Conservation (phyloP, 306 rosid genomes). For the Lathyrus tuberosus region DNA sequence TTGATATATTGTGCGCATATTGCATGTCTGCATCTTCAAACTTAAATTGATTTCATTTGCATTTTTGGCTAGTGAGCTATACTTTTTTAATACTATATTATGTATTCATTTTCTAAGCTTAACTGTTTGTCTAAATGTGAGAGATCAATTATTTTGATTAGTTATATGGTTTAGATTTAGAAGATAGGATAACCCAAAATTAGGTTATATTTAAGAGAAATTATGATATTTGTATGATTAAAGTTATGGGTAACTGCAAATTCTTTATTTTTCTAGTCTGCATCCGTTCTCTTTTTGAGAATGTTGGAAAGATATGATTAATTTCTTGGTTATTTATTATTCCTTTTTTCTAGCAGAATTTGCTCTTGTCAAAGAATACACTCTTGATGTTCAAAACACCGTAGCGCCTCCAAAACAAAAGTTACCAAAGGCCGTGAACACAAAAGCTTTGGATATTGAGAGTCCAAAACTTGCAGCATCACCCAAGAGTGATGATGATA, state of each 20-base stretch:
- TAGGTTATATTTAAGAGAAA: conserved; percentile 27
- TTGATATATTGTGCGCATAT: conserved; percentile 7
- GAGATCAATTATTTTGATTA: conserved; percentile 31
- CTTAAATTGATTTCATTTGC: too few species aligned
- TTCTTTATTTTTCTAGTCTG: conserved; percentile 33
- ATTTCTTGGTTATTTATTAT: conserved; percentile 36
- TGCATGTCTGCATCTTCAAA: not conserved
- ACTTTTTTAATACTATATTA: conserved; percentile 4
- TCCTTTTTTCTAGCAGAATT: conserved; percentile 63
- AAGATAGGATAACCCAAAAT: conserved; percentile 10
- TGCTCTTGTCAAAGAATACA: conserved; percentile 82
- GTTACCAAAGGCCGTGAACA: conserved; percentile 41
- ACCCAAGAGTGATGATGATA: conserved; percentile 52
- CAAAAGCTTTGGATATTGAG: conserved; percentile 45
- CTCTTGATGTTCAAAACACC: conserved; percentile 79
- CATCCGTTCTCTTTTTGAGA: conserved; percentile 9
- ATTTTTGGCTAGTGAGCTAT: not conserved
- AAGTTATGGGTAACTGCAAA: conserved; percentile 14
- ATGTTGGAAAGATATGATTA: conserved; percentile 1
- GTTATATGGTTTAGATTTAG: conserved; percentile 29
- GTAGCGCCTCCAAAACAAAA: conserved; percentile 77
- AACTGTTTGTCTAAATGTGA: conserved; percentile 26
- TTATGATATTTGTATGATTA: conserved; percentile 22
- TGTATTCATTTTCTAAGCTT: conserved; percentile 13
- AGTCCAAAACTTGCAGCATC: conserved; percentile 60